phyloP scores from a whole-genome alignment of 2,329 filamentous ascomycete species.

The Thelonectria discophora region DNA sequence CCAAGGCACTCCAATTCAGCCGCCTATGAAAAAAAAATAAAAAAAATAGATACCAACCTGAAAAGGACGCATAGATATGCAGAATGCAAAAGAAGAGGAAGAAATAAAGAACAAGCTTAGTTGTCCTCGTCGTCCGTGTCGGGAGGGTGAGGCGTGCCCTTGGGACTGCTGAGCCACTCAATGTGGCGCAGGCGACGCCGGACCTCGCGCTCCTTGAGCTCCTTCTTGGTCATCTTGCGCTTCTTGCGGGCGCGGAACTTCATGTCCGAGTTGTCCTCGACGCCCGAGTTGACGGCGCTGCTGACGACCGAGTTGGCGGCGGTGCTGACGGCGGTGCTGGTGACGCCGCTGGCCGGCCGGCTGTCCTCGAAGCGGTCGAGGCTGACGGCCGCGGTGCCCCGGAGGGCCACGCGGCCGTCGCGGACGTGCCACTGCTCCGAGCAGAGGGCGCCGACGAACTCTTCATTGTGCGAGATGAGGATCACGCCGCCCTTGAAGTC shows the following conservation, averaged over 20 bases:
- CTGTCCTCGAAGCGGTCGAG: constrained; percentile 89
- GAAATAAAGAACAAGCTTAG: constrained; percentile 25
- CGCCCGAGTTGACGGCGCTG: constrained; percentile 77
- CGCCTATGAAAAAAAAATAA: constrained; percentile 10
- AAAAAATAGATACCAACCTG: constrained; percentile 4
- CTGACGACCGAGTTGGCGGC: constrained; percentile 64
- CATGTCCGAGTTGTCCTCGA: constrained; percentile 80
- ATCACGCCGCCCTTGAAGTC: constrained; percentile 99
- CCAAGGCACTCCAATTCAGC: constrained; percentile 10
- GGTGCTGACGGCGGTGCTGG: constrained; percentile 65
- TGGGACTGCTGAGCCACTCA: constrained; percentile 83
- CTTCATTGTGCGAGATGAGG: constrained; percentile 99
- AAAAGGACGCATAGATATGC: background rate
- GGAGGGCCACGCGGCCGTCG: constrained; percentile 86
- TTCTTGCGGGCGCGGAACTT: constrained; percentile 93
- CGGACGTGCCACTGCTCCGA: constrained; percentile 96
- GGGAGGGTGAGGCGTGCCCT: constrained; percentile 79
- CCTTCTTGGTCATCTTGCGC: constrained; percentile 99
- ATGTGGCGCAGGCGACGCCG: constrained; percentile 87
- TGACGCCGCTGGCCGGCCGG: constrained; percentile 66
- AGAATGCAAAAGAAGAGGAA: background rate
- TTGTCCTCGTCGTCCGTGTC: constrained; percentile 80
- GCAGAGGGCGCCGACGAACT: constrained; percentile 95
- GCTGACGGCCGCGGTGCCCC: constrained; percentile 77
- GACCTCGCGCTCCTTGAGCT: constrained; percentile 92